A percentile compares a stretch with the other conserved stretches of the same genome.
Evolutionary conservation across 1,284 basidiomycete genomes (phyloP).

Genomic region (Abortiporus biennis): DNA sequence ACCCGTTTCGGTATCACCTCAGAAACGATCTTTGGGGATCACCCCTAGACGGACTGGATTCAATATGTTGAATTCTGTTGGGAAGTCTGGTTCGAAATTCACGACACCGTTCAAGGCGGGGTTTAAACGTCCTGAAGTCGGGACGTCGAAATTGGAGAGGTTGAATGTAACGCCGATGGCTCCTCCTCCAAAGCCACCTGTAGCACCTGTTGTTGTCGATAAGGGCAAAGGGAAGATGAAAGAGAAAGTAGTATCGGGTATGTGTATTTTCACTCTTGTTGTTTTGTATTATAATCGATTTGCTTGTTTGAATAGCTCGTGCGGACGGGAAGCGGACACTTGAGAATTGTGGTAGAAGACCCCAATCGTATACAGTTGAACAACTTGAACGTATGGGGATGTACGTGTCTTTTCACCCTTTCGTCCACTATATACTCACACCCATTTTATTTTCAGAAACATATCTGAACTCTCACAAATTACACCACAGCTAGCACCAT

Average conservation of each 20-base stretch:
- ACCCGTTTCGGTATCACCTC: slow-evolving; percentile 16
- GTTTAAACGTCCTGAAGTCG: slow-evolving; percentile 48
- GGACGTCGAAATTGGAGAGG: slow-evolving; percentile 28
- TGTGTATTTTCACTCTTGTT: no score
- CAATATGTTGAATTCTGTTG: slow-evolving; percentile 1
- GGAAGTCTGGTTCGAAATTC: slow-evolving; percentile 34
- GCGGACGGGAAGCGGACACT: slow-evolving; percentile 39
- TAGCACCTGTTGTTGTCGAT: background rate
- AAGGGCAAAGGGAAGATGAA: background rate
- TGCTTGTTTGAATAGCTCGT: slow-evolving; percentile 28
- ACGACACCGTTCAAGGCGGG: slow-evolving; percentile 67
- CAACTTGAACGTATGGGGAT: slow-evolving; percentile 57
- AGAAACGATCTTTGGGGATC: slow-evolving; percentile 28
- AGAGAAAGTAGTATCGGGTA: no score
- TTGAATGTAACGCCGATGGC: slow-evolving; percentile 1
- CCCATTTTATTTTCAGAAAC: slow-evolving; percentile 35
- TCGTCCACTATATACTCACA: background rate
- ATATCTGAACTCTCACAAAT: slow-evolving; percentile 51
- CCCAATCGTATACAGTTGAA: slow-evolving; percentile 43
- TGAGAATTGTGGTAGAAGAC: slow-evolving; percentile 44
- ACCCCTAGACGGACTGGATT: slow-evolving; percentile 23
- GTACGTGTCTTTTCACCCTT: slow-evolving; percentile 35
- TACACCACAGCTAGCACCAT: slow-evolving; percentile 49
- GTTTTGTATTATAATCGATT: no score
- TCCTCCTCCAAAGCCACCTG: background rate